phyloP scores from a whole-genome alignment of 2,329 filamentous ascomycete genomes.

The Aureobasidium sp. region DNA sequence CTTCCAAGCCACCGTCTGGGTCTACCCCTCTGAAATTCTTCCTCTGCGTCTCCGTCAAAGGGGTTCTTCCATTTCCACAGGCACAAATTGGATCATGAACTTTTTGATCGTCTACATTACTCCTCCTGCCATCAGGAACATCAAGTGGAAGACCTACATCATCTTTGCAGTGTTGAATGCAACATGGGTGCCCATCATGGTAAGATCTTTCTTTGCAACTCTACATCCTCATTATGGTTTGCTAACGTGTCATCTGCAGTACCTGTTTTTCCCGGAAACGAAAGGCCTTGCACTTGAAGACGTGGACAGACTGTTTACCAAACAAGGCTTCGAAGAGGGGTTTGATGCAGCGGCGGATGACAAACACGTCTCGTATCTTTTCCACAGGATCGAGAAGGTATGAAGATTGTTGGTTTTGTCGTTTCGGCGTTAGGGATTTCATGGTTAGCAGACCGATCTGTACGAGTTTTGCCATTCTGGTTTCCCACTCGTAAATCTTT shows the following conservation, averaged over 20 bases:
- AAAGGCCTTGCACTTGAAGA: conserved; percentile 13
- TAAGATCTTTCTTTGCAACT: not conserved
- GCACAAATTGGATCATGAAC: conserved; percentile 24
- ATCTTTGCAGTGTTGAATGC: conserved; percentile 40
- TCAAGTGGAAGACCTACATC: conserved; percentile 47
- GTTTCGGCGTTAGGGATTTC: too few species aligned
- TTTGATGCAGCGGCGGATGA: not conserved
- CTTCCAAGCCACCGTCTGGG: conserved; percentile 53
- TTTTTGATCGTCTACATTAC: conserved; percentile 42
- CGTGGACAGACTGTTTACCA: conserved; percentile 14
- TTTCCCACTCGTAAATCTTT: too few species aligned
- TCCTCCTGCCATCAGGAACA: conserved; percentile 49
- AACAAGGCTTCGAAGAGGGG: not conserved
- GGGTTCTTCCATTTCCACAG: conserved; percentile 25
- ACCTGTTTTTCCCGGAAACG: not conserved
- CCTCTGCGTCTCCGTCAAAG: conserved; percentile 37
- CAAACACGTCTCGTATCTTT: not conserved
- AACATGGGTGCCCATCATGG: conserved; percentile 18
- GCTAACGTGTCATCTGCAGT: not conserved
- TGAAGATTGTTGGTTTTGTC: not conserved
- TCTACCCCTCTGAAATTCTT: conserved; percentile 53
- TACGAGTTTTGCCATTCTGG: too few species aligned
- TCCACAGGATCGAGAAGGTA: conserved; percentile 1
- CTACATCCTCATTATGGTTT: not conserved
- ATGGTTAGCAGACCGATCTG: too few species aligned